A percentile compares a stretch with the other conserved stretches of the same genome.
Evolutionary conservation across 768 basidiomycete species (phyloP).

Genomic region (Ramaria sp.): DNA sequence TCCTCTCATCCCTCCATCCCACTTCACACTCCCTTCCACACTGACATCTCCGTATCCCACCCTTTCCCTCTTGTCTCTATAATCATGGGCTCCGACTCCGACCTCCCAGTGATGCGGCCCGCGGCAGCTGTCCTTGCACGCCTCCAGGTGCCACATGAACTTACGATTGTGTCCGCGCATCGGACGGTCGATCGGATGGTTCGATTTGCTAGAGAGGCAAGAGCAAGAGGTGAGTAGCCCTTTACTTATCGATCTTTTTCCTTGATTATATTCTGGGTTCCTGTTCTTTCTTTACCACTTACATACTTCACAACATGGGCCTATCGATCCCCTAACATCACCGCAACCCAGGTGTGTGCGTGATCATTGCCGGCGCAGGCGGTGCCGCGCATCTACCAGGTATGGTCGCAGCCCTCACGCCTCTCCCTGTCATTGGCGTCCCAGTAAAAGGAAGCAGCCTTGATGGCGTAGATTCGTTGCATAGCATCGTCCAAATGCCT

Average conservation of each 20-base stretch:
- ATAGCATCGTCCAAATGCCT: conserved; percentile 99
- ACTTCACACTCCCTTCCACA: conserved; percentile 37
- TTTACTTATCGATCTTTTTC: background rate
- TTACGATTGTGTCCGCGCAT: conserved; percentile 95
- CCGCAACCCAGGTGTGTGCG: conserved; percentile 28
- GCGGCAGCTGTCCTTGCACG: conserved; percentile 74
- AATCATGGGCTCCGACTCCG: conserved; percentile 99
- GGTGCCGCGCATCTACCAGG: conserved; percentile 97
- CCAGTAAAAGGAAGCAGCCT: conserved; percentile 91
- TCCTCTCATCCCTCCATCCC: conserved; percentile 25
- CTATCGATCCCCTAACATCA: conserved; percentile 13
- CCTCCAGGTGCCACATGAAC: conserved; percentile 83
- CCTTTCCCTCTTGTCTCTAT: conserved; percentile 74
- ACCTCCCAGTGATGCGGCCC: conserved; percentile 87
- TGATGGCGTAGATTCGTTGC: conserved; percentile 93
- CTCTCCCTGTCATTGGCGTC: conserved; percentile 88
- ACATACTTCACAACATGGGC: too few species aligned
- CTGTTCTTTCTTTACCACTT: background rate
- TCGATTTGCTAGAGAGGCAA: conserved; percentile 69
- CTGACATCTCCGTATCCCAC: conserved; percentile 41
- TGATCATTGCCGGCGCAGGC: conserved; percentile 93
- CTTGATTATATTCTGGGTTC: background rate
- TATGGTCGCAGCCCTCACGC: conserved; percentile 94
- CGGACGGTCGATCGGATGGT: conserved; percentile 84
- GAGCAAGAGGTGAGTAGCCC: conserved; percentile 40